phyloP scores from a whole-genome alignment of 2,329 filamentous ascomycete species.

The Sclerotinia nivalis region DNA sequence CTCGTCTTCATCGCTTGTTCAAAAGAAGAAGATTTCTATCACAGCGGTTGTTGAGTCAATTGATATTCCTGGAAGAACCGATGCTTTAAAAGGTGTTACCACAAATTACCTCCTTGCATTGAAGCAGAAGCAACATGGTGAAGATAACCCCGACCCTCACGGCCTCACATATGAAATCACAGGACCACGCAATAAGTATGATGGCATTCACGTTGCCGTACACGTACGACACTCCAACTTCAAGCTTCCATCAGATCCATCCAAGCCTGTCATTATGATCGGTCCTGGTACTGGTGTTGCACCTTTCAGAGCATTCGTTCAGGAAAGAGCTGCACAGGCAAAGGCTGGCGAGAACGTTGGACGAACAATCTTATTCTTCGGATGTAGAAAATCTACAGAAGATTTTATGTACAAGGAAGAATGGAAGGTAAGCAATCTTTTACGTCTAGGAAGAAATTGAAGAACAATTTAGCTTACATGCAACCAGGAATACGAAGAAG shows the following conservation, averaged over 20 bases:
- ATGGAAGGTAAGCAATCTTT: slow-evolving; percentile 73
- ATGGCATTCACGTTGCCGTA: slow-evolving; percentile 90
- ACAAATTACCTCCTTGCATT: slow-evolving; percentile 95
- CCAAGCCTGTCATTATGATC: slow-evolving; percentile 93
- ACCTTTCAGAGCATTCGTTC: slow-evolving; percentile 92
- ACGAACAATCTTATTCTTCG: slow-evolving; percentile 89
- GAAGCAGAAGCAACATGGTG: slow-evolving; percentile 94
- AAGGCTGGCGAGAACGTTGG: slow-evolving; percentile 80
- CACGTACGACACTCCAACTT: slow-evolving; percentile 98
- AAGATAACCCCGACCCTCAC: slow-evolving; percentile 77
- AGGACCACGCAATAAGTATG: slow-evolving; percentile 94
- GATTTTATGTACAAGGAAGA: slow-evolving; percentile 92
- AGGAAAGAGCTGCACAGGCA: slow-evolving; percentile 85
- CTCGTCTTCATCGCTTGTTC: slow-evolving; percentile 91
- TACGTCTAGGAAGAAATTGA: background rate
- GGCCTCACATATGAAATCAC: slow-evolving; percentile 83
- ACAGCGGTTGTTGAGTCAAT: slow-evolving; percentile 92
- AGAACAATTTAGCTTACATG: slow-evolving; percentile 30
- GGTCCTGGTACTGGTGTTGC: slow-evolving; percentile 96
- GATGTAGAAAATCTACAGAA: slow-evolving; percentile 82
- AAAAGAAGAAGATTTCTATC: slow-evolving; percentile 92
- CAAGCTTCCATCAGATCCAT: slow-evolving; percentile 93
- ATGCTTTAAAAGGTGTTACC: slow-evolving; percentile 86
- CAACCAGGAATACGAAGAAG: slow-evolving; percentile 74
- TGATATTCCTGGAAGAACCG: slow-evolving; percentile 71